Conservation (phyloP, 2,329 filamentous ascomycete species). For the Talaromyces sp. region DNA sequence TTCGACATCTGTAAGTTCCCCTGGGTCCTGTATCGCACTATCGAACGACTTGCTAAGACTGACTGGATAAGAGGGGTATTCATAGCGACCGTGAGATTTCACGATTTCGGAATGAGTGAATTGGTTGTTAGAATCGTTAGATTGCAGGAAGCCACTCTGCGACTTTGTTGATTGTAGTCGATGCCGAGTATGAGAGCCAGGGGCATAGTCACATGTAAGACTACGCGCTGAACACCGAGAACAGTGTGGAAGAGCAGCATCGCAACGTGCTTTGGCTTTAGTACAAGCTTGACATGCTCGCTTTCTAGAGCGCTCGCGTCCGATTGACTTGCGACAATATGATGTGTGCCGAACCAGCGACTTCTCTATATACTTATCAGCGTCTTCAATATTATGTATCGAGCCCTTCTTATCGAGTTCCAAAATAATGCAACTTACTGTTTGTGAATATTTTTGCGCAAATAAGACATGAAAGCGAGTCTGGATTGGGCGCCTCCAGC, state of each 20-base stretch:
- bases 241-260: slow-evolving; percentile 3
- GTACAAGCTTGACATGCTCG: slow-evolving; percentile 10
- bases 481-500: not conserved
- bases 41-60: not conserved
- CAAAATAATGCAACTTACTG: not conserved
- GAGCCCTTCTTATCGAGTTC: too few relatives aligned
- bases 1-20: not conserved
- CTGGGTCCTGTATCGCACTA: not conserved
- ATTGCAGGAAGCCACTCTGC: not conserved
- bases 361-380: slow-evolving; percentile 2
- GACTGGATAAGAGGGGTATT: not conserved
- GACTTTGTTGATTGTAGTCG: not conserved
- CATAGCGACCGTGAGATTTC: not conserved
- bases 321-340: slow-evolving; percentile 8
- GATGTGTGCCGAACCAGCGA: not conserved
- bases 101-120: not conserved
- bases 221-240: not conserved
- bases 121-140: not conserved
- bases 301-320: slow-evolving; percentile 6
- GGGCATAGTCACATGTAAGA: not conserved
- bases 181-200: not conserved
- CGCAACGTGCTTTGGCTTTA: slow-evolving; percentile 11
- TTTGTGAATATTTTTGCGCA: slow-evolving; percentile 4
- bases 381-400: not conserved
- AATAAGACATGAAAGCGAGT: not conserved